Evolutionary conservation across 805 yeast genomes (phyloP).

Genomic region (Kazachstania taianensis): DNA sequence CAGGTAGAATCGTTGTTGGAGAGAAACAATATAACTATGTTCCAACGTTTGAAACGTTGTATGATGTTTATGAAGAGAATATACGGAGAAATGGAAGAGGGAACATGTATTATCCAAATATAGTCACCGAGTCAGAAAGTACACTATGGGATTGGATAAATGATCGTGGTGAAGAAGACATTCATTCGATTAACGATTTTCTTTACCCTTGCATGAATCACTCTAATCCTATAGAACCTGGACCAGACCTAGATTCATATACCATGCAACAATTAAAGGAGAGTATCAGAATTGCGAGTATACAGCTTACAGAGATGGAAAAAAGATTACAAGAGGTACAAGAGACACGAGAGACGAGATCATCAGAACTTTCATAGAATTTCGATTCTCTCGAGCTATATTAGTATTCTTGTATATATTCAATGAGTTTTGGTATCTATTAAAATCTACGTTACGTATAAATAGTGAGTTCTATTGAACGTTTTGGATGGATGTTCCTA

Average conservation of each 20-base stretch:
- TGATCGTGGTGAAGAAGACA: slow-evolving; percentile 27
- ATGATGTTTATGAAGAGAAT: slow-evolving; percentile 22
- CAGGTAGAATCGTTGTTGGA: slow-evolving; percentile 26
- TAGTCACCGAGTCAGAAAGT: slow-evolving; percentile 41
- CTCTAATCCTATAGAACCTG: not conserved
- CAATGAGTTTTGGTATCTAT: too few species aligned
- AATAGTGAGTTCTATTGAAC: too few species aligned
- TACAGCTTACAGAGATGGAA: slow-evolving; percentile 21
- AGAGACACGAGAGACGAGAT: too few species aligned
- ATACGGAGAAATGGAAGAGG: slow-evolving; percentile 10
- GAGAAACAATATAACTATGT: slow-evolving; percentile 32
- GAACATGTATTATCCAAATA: slow-evolving; percentile 11
- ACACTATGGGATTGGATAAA: slow-evolving; percentile 69
- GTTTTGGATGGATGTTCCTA: too few species aligned
- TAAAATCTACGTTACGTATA: too few species aligned
- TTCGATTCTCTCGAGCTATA: too few species aligned
- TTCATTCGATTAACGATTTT: slow-evolving; percentile 4
- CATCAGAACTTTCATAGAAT: too few species aligned
- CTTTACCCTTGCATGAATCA: slow-evolving; percentile 1
- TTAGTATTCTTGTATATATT: too few species aligned
- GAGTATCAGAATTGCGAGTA: slow-evolving; percentile 20
- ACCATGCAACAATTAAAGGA: slow-evolving; percentile 20
- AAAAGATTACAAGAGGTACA: slow-evolving; percentile 3
- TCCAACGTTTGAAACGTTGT: slow-evolving; percentile 33
- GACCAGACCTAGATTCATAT: slow-evolving; percentile 9